phyloP scores from a whole-genome alignment of 2,329 filamentous ascomycete species.

The Cryphonectria carpinicola region DNA sequence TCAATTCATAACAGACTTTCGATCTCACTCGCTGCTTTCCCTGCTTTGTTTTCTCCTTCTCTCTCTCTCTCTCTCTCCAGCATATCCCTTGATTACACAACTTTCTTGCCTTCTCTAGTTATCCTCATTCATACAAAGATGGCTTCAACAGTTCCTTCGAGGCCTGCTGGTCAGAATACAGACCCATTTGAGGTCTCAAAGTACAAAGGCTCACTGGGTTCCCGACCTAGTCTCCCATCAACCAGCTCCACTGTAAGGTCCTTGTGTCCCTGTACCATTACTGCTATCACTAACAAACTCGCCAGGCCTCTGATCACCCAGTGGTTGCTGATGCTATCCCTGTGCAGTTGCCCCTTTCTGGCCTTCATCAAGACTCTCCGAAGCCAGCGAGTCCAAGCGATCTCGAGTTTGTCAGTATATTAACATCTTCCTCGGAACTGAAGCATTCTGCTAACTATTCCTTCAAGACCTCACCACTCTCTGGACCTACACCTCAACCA shows the following conservation, averaged over 20 bases:
- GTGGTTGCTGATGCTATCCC: constrained; percentile 14
- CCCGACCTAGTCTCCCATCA: constrained; percentile 11
- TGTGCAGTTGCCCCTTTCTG: background rate
- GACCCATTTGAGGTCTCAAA: constrained; percentile 28
- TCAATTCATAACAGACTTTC: too few relatives aligned
- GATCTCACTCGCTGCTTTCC: too few relatives aligned
- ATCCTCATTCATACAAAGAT: constrained; percentile 8
- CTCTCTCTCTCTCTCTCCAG: too few relatives aligned
- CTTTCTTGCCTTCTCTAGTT: background rate
- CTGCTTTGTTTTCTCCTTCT: too few relatives aligned
- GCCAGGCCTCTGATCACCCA: constrained; percentile 19
- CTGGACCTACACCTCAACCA: background rate
- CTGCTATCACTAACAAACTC: background rate
- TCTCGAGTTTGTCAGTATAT: constrained; percentile 30
- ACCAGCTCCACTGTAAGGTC: constrained; percentile 16
- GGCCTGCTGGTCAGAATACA: background rate
- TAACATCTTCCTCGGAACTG: background rate
- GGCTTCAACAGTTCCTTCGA: constrained; percentile 4
- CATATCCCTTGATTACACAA: background rate
- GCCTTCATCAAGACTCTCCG: background rate
- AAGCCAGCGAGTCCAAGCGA: background rate
- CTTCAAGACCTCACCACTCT: constrained; percentile 27
- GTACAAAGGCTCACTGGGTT: constrained; percentile 20
- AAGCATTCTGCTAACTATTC: constrained; percentile 9
- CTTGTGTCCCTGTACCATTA: background rate